Percentiles rank a stretch among this genome's conserved stretches.
Conservation (phyloP, 148 eudicot genomes). For the Spergularia marina region DNA sequence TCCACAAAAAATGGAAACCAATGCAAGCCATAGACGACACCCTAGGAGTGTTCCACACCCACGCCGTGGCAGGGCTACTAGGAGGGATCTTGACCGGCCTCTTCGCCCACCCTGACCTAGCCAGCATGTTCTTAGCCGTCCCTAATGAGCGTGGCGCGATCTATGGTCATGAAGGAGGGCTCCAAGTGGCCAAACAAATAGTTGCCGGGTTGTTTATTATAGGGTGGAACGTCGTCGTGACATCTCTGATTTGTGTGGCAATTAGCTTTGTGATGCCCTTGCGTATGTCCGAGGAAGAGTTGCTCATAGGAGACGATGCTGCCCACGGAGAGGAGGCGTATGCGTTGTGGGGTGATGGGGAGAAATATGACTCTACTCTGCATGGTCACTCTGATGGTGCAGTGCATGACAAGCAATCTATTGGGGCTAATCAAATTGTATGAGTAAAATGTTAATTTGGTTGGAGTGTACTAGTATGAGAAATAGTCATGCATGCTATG, state of each 20-base stretch:
- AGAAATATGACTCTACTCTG: constrained; percentile 39
- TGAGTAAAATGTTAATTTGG: neutral
- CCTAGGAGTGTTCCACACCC: constrained; percentile 69
- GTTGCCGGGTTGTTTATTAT: constrained; percentile 50
- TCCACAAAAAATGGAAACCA: constrained; percentile 54
- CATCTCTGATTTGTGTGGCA: constrained; percentile 44
- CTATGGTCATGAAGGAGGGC: constrained; percentile 49
- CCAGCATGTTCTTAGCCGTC: constrained; percentile 39
- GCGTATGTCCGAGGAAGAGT: constrained; percentile 52
- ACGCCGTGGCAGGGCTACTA: constrained; percentile 58
- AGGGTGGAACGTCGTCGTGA: constrained; percentile 54
- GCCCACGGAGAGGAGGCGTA: constrained; percentile 78
- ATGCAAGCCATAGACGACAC: constrained; percentile 60
- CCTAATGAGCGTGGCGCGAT: constrained; percentile 39
- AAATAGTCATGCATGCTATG: too few species aligned
- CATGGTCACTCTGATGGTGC: constrained; percentile 25
- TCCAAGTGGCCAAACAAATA: constrained; percentile 47
- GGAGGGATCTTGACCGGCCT: constrained; percentile 58
- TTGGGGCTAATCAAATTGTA: constrained; percentile 54
- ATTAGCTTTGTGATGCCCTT: constrained; percentile 39
- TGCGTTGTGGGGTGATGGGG: constrained; percentile 74
- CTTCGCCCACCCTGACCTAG: constrained; percentile 48
- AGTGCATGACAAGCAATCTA: constrained; percentile 18
- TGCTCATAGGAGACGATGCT: constrained; percentile 58
- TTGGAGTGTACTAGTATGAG: too few species aligned